Percentiles rank a stretch among this genome's conserved stretches.
phyloP scores from a whole-genome alignment of 2,329 filamentous ascomycete genomes.

The Stagonosporopsis vannaccii region DNA sequence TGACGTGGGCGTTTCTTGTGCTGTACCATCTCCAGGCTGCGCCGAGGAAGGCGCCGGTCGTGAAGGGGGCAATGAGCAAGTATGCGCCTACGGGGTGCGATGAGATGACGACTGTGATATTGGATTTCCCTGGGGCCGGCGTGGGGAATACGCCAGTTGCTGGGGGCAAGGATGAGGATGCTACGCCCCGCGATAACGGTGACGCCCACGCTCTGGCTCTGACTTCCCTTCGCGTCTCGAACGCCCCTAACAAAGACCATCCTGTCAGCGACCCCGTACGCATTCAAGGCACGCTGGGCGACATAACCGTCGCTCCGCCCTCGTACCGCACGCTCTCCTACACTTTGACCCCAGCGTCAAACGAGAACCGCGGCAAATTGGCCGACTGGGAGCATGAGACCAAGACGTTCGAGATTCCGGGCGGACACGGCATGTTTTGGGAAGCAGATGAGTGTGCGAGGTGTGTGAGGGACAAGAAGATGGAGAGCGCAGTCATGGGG shows the following conservation, averaged over 20 bases:
- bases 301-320: constrained; percentile 78
- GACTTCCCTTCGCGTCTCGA: constrained; percentile 59
- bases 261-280: constrained; percentile 66
- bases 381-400: constrained; percentile 16
- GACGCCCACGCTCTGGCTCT: constrained; percentile 27
- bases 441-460: constrained; percentile 82
- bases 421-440: constrained; percentile 86
- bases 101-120: constrained; percentile 5
- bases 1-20: constrained; percentile 89
- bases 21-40: constrained; percentile 69
- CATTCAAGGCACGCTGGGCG: constrained; percentile 80
- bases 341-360: constrained; percentile 63
- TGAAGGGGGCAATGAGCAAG: constrained; percentile 51
- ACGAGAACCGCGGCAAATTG: constrained; percentile 15
- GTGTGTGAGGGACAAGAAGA: constrained; percentile 73
- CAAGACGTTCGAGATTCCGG: constrained; percentile 54
- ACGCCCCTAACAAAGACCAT: constrained; percentile 62
- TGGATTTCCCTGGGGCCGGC: not conserved
- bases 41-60: constrained; percentile 68
- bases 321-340: constrained; percentile 70
- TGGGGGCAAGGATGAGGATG: not conserved
- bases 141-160: not conserved
- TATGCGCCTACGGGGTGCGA: constrained; percentile 7
- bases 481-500: constrained; percentile 66
- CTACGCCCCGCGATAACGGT: not conserved